Evolutionary conservation across 176 grass and related monocot genomes (phyloP).

Genomic region (Eremochloa ophiuroides): DNA sequence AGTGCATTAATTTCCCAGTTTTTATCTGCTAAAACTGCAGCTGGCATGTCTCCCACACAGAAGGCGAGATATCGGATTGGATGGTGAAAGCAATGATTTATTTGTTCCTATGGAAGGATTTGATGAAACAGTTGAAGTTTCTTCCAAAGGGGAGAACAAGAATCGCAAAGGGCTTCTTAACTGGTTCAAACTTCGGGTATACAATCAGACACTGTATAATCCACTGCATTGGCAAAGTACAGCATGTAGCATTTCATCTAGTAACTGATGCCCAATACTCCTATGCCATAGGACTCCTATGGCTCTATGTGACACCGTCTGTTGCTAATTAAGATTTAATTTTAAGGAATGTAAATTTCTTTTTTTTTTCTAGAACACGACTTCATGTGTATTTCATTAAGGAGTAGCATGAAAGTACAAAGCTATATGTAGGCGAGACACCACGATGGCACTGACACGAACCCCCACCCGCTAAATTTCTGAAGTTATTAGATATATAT

Average conservation of each 20-base stretch:
- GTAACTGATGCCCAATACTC: constrained; percentile 2
- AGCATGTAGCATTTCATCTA: neutral
- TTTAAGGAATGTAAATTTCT: neutral
- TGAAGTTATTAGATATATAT: no score
- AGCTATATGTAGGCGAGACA: no score
- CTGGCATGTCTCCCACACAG: constrained; percentile 68
- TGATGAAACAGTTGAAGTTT: constrained; percentile 56
- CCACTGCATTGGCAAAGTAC: neutral
- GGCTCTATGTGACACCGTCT: neutral
- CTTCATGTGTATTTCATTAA: no score
- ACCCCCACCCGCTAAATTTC: no score
- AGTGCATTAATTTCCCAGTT: constrained; percentile 10
- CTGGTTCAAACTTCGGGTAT: constrained; percentile 77
- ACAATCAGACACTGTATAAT: neutral
- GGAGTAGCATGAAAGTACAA: no score
- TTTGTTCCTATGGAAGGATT: constrained; percentile 65
- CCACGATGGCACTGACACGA: no score
- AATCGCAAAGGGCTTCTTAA: constrained; percentile 65
- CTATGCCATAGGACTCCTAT: neutral
- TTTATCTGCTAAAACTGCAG: constrained; percentile 46
- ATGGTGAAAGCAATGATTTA: constrained; percentile 49
- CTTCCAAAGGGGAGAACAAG: constrained; percentile 64
- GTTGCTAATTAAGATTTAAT: constrained; percentile 7
- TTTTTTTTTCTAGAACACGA: no score
- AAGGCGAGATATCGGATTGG: constrained; percentile 59